phyloP scores from a whole-genome alignment of 805 yeast species.

The Candida oleophila region DNA sequence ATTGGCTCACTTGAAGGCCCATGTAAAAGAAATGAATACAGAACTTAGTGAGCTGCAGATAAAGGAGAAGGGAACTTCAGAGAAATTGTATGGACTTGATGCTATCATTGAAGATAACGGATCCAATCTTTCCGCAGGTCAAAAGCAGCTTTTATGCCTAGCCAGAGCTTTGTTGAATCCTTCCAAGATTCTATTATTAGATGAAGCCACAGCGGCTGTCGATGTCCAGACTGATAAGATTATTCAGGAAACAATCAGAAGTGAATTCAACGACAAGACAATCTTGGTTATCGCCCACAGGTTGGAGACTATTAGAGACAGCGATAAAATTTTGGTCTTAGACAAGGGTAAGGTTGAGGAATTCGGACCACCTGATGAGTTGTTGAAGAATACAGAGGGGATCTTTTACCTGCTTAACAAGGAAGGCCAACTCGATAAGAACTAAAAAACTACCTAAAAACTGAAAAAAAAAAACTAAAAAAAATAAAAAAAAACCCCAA shows the following conservation, averaged over 20 bases:
- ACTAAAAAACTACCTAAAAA: conserved; percentile 4
- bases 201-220: conserved; percentile 28
- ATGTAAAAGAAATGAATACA: conserved; percentile 22
- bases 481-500: too few species aligned
- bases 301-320: conserved; percentile 25
- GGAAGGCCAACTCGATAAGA: conserved; percentile 29
- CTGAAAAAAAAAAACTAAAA: neutral
- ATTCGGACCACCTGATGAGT: conserved; percentile 29
- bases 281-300: conserved; percentile 28
- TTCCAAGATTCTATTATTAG: conserved; percentile 17
- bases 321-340: conserved; percentile 22
- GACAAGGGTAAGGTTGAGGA: conserved; percentile 22
- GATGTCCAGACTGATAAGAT: conserved; percentile 27
- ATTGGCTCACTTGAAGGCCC: conserved; percentile 24
- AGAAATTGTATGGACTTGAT: conserved; percentile 3
- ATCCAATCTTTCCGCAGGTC: conserved; percentile 24
- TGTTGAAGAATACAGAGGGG: conserved; percentile 24
- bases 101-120: conserved; percentile 21
- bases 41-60: conserved; percentile 16
- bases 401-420: conserved; percentile 37
- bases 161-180: conserved; percentile 22
- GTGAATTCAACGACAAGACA: conserved; percentile 22
- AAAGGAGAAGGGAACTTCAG: conserved; percentile 13
- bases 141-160: conserved; percentile 21
- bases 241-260: conserved; percentile 24